A percentile compares a stretch with the other conserved stretches of the same genome.
These are phyloP conservation scores for Stenogyne calaminthoides DNA, from an alignment of 305 asterid species.

Conservation along the genomic window DNA sequence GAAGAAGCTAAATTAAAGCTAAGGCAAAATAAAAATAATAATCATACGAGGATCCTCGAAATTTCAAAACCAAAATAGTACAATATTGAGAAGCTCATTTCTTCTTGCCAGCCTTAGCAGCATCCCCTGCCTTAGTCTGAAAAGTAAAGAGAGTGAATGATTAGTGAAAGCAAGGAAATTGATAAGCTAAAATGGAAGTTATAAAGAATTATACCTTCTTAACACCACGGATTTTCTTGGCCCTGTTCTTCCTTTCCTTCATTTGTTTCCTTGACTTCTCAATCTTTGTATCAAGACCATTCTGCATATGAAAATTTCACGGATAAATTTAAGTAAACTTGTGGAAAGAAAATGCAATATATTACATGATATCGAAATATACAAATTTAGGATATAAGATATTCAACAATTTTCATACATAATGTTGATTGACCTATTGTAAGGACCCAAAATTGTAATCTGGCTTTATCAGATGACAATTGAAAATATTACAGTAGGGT, in stretches of 20 bases:
- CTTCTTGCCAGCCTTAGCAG: constrained; percentile 82
- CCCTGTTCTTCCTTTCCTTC: constrained; percentile 83
- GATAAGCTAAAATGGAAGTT: not conserved
- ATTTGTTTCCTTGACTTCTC: constrained; percentile 82
- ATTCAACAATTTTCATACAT: not conserved
- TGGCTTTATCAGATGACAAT: not conserved
- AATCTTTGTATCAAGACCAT: constrained; percentile 79
- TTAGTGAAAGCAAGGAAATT: not conserved
- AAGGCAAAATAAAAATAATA: constrained; percentile 5
- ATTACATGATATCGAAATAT: not conserved
- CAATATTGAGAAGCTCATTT: constrained; percentile 39
- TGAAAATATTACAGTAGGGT: not conserved
- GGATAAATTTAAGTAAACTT: not conserved
- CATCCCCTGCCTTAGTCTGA: constrained; percentile 75
- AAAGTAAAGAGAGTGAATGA: not conserved
- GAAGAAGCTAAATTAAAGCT: constrained; percentile 21
- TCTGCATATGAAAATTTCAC: constrained; percentile 40
- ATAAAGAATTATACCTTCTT: constrained; percentile 51
- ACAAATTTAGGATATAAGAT: not conserved
- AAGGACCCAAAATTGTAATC: not conserved
- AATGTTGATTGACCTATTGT: not conserved
- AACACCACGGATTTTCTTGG: constrained; percentile 79
- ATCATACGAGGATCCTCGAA: not conserved
- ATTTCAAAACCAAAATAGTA: constrained; percentile 20
- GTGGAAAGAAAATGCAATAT: too few relatives aligned